These are phyloP conservation scores for Boletus rufocinnamomeus DNA, from an alignment of 768 basidiomycete genomes.

Conservation along the genomic window DNA sequence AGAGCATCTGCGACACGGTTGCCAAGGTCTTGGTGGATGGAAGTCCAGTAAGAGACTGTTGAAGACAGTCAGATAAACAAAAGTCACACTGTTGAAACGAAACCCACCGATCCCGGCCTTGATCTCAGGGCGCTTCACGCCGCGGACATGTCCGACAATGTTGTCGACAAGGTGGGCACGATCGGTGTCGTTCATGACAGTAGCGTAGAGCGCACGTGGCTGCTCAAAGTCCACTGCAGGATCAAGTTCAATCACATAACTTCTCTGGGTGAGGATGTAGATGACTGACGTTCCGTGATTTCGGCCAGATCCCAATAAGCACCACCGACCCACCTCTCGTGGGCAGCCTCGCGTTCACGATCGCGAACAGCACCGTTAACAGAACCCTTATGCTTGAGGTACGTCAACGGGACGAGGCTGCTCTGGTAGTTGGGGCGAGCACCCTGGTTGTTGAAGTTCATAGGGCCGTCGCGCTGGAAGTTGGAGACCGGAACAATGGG, in stretches of 20 bases:
- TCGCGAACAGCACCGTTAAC: conserved; percentile 46
- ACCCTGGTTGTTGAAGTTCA: conserved; percentile 77
- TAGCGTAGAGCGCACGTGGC: conserved; percentile 67
- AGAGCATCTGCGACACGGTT: conserved; percentile 81
- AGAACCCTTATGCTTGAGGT: conserved; percentile 50
- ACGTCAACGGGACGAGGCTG: conserved; percentile 70
- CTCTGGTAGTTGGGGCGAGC: conserved; percentile 86
- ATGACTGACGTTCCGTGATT: conserved; percentile 73
- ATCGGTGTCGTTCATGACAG: conserved; percentile 64
- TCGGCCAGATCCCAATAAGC: conserved; percentile 70
- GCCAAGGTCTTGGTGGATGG: conserved; percentile 71
- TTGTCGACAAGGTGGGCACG: conserved; percentile 67
- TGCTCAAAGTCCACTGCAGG: conserved; percentile 80
- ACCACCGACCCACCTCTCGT: conserved; percentile 76
- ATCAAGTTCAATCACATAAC: background rate
- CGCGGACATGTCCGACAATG: conserved; percentile 60
- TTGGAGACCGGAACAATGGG: conserved; percentile 74
- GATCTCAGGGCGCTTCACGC: conserved; percentile 60
- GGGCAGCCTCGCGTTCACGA: conserved; percentile 41
- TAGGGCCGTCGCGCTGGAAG: conserved; percentile 88
- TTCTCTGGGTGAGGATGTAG: background rate
- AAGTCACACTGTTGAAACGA: background rate
- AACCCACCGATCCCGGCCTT: conserved; percentile 67
- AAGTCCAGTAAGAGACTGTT: conserved; percentile 76
- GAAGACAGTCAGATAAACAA: conserved; percentile 4